These are phyloP conservation scores for Knoxdaviesia proteae DNA, from an alignment of 2,329 filamentous ascomycete species.

Conservation along the genomic window DNA sequence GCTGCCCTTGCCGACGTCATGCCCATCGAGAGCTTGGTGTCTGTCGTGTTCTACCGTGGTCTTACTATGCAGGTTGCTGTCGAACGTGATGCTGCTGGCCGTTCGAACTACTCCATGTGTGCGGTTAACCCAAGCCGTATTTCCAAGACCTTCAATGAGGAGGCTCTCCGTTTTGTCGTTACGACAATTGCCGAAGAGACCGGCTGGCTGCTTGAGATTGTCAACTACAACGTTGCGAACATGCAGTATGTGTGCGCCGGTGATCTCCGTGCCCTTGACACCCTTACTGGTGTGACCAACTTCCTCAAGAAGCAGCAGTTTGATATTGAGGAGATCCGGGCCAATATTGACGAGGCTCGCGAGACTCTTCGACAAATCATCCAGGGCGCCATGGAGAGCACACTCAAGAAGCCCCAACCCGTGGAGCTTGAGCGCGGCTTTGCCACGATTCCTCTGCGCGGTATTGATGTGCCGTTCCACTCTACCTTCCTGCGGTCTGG, in stretches of 20 bases:
- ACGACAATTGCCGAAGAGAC: conserved; percentile 89
- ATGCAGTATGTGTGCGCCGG: conserved; percentile 57
- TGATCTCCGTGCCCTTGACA: conserved; percentile 50
- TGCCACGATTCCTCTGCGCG: conserved; percentile 87
- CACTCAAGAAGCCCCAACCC: conserved; percentile 70
- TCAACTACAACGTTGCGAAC: conserved; percentile 79
- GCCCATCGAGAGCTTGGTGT: conserved; percentile 97
- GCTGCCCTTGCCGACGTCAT: conserved; percentile 94
- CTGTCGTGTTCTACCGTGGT: conserved; percentile 96
- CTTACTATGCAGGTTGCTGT: conserved; percentile 98
- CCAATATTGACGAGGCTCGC: conserved; percentile 80
- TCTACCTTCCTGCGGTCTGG: conserved; percentile 93
- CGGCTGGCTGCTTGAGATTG: conserved; percentile 91
- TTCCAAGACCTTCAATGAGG: conserved; percentile 96
- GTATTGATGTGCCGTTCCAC: conserved; percentile 98
- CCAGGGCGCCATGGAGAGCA: conserved; percentile 67
- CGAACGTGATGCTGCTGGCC: conserved; percentile 77
- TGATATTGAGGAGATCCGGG: conserved; percentile 83
- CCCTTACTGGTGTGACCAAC: conserved; percentile 65
- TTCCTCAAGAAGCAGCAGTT: conserved; percentile 94
- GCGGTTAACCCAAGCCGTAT: conserved; percentile 97
- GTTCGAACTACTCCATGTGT: conserved; percentile 98
- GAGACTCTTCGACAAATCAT: conserved; percentile 80
- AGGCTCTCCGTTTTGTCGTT: conserved; percentile 89
- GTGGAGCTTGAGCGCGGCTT: conserved; percentile 85